A percentile compares a stretch with the other conserved stretches of the same genome.
Evolutionary conservation across 2,329 filamentous ascomycete species (phyloP).

Genomic region (Ophiostoma ips): DNA sequence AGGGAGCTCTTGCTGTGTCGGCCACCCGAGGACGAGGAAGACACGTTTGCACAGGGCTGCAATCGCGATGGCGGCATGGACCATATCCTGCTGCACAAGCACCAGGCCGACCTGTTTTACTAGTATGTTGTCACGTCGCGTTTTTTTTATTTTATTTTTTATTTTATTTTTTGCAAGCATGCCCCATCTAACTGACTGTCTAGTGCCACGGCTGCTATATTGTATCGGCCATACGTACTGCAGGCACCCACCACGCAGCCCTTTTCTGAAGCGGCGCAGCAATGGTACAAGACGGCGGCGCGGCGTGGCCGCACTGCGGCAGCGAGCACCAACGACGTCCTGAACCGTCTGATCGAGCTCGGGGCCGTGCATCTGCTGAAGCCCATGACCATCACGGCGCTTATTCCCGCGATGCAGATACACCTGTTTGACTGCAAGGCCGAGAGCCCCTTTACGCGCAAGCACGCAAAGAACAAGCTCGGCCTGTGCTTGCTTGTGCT

Average conservation of each 20-base stretch:
- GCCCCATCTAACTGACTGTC: background rate
- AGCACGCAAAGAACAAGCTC: constrained; percentile 3
- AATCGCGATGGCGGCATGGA: background rate
- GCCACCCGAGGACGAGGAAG: background rate
- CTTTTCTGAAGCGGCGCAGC: background rate
- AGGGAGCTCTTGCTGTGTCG: background rate
- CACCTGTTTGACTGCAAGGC: constrained; percentile 4
- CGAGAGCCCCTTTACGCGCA: background rate
- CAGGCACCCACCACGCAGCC: background rate
- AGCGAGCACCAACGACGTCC: constrained; percentile 1
- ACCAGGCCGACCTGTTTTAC: background rate
- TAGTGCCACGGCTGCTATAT: background rate
- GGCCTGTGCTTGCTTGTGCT: background rate
- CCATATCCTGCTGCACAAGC: background rate
- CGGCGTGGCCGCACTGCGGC: background rate
- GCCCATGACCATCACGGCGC: constrained; percentile 2
- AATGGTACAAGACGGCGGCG: background rate
- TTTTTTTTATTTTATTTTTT: too few species aligned
- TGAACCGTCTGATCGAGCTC: constrained; percentile 1
- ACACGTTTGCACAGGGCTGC: background rate
- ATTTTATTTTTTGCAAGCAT: too few species aligned
- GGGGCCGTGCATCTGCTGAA: constrained; percentile 2
- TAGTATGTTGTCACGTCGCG: background rate
- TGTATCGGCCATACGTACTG: background rate
- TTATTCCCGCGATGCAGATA: constrained; percentile 5